phyloP scores from a whole-genome alignment of 805 yeast genomes.

The Isabelozyma pseudorhagii region DNA sequence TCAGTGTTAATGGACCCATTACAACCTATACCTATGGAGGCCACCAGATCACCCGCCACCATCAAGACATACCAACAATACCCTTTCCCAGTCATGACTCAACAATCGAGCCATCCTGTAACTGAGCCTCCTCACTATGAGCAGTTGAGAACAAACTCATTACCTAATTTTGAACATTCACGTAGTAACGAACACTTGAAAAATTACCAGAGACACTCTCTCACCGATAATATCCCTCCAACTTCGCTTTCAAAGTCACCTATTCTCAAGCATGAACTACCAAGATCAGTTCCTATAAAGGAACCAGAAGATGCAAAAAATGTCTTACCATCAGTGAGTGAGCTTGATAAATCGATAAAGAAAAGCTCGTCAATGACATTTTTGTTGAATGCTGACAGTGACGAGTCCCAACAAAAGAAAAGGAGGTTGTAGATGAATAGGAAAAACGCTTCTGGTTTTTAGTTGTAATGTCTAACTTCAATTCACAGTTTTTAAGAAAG shows the following conservation, averaged over 20 bases:
- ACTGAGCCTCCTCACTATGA: not conserved
- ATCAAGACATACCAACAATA: not conserved
- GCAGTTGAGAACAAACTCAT: slow-evolving; percentile 15
- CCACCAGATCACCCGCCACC: not conserved
- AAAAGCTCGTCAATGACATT: slow-evolving; percentile 4
- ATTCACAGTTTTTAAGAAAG: not conserved
- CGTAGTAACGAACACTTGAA: slow-evolving; percentile 1
- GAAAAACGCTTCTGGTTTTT: too few relatives aligned
- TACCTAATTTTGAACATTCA: slow-evolving; percentile 14
- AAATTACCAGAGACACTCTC: slow-evolving; percentile 14
- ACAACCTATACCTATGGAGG: slow-evolving; percentile 21
- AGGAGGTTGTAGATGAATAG: slow-evolving; percentile 1
- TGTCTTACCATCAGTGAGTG: slow-evolving; percentile 35
- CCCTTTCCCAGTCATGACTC: not conserved
- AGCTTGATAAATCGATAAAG: slow-evolving; percentile 30
- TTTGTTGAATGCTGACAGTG: not conserved
- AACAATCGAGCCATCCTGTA: not conserved
- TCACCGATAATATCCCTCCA: slow-evolving; percentile 5
- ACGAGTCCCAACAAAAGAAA: slow-evolving; percentile 5
- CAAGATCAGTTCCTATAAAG: not conserved
- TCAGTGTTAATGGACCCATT: slow-evolving; percentile 40
- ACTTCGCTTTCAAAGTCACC: not conserved
- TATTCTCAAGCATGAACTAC: not conserved
- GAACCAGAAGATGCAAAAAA: slow-evolving; percentile 6
- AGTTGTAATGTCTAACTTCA: too few relatives aligned